Evolutionary conservation across 768 basidiomycete genomes (phyloP), one percentile per base, ranked within the genome.

Genomic region (Macrolepiota fuliginosa): DNA sequence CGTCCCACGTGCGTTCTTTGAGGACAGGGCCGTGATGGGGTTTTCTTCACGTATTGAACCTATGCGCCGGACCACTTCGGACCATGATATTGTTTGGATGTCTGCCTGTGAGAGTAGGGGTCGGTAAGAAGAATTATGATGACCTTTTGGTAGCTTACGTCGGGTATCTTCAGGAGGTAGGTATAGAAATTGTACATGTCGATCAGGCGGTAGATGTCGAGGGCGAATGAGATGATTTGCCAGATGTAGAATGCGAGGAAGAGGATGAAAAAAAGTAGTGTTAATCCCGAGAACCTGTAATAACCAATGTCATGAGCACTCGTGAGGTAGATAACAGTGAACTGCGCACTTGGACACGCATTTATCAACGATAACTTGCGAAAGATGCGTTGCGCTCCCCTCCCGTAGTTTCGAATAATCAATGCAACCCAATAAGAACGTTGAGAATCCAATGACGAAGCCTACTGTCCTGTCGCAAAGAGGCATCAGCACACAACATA

Each of bases 111-210:
- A 39, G 35, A 55, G 32, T 67, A 52, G 66, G 66, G 58, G 25
- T 58, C 55, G 61, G 36, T 19, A 25, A 54, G 32, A 27, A 35
- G 35, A 9, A 19, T 15, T 7, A 15, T 47, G 35, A 3, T 15
- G 37, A 17, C 52, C 11, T 52, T 7, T 17, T 7, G 40, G 22
- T 39, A 36, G 68, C 75, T 75, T 70, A 97, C 97, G 68, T 99
- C 97, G 24, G 96, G 97, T 42, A 99, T 89, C 65, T 87, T 90
- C 52, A 99, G 85, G 27, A 99, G 81, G 74, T 98, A 80, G 0
- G 94, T 96, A 77, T 94, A 99, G 74, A 99, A 99, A 50, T 87
- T 85, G 72, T 97, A 95, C 91, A 98, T 96, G 68, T 95, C 91
- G 62, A 92, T 81, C 52, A 99, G 81, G n/a, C 89, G 84, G 63